Conservation (phyloP, 805 yeast species). For the Barnettozyma sp. region DNA sequence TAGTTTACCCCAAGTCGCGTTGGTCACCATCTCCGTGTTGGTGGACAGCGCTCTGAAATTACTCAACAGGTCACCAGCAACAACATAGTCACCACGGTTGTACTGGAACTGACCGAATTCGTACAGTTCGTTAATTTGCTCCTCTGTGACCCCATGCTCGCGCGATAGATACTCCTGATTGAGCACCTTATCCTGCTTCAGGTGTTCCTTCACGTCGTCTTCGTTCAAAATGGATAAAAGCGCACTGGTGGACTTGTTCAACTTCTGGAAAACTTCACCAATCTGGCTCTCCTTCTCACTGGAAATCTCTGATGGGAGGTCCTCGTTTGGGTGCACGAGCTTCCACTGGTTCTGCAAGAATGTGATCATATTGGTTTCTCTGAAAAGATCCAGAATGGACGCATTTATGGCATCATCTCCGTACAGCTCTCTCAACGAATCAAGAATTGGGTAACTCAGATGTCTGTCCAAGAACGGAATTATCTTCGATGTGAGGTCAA, state of each 20-base stretch:
- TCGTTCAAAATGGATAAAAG: constrained; percentile 40
- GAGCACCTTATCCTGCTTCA: constrained; percentile 49
- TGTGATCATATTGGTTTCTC: constrained; percentile 50
- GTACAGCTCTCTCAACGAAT: constrained; percentile 39
- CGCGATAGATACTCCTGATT: constrained; percentile 41
- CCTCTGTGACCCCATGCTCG: constrained; percentile 40
- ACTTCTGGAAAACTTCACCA: constrained; percentile 23
- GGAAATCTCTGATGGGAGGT: constrained; percentile 36
- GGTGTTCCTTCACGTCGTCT: constrained; percentile 43
- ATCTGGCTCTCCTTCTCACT: constrained; percentile 35
- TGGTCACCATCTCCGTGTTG: constrained; percentile 40
- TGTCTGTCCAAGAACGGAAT: constrained; percentile 58
- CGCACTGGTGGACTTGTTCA: constrained; percentile 38
- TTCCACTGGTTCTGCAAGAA: constrained; percentile 41
- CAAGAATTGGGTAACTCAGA: constrained; percentile 46
- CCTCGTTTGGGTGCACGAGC: constrained; percentile 31
- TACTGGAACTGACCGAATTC: constrained; percentile 57
- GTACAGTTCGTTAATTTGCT: constrained; percentile 43
- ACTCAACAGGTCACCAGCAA: constrained; percentile 51
- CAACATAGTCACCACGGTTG: constrained; percentile 54
- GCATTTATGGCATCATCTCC: constrained; percentile 38
- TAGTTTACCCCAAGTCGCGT: constrained; percentile 65
- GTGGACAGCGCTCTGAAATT: constrained; percentile 52
- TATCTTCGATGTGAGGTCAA: constrained; percentile 48
- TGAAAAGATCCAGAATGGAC: constrained; percentile 45